Percentiles rank a stretch among this genome's conserved stretches.
Evolutionary conservation across 441 rosid genomes (phyloP).

Genomic region (Adansonia madagascariensis): DNA sequence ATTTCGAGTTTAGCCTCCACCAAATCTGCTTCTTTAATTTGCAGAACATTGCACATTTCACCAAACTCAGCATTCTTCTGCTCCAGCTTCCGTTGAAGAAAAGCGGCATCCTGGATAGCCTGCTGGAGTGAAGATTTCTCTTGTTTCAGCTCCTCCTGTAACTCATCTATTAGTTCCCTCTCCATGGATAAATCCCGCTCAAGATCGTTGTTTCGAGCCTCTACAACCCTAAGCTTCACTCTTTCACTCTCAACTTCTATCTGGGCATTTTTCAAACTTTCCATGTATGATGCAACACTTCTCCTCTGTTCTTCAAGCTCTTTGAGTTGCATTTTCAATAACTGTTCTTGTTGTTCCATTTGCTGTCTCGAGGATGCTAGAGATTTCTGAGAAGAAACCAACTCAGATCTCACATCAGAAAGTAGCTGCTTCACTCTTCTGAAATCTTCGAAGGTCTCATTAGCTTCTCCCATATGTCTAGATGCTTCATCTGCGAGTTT

Average conservation of each 20-base stretch:
- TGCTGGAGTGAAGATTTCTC: constrained; percentile 58
- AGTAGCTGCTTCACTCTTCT: constrained; percentile 74
- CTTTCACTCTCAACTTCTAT: constrained; percentile 73
- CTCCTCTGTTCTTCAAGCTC: constrained; percentile 75
- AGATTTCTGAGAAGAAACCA: constrained; percentile 71
- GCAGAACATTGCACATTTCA: constrained; percentile 56
- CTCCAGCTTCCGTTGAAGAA: constrained; percentile 53
- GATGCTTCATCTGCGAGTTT: constrained; percentile 48
- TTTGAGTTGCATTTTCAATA: constrained; percentile 50
- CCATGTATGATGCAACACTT: constrained; percentile 60
- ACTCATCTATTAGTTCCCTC: constrained; percentile 50
- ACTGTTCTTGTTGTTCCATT: constrained; percentile 64
- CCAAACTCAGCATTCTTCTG: constrained; percentile 53
- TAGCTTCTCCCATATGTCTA: constrained; percentile 49
- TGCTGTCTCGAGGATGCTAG: constrained; percentile 59
- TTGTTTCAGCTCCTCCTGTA: constrained; percentile 55
- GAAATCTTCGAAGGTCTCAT: constrained; percentile 62
- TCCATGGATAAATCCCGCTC: constrained; percentile 58
- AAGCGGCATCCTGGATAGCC: constrained; percentile 51
- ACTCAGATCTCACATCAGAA: constrained; percentile 66
- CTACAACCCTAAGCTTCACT: constrained; percentile 65
- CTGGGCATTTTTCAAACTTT: constrained; percentile 68
- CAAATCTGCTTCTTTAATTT: constrained; percentile 61
- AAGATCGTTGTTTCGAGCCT: constrained; percentile 68
- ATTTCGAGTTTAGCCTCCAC: constrained; percentile 88